Percentiles rank a stretch among this genome's conserved stretches.
These are phyloP conservation scores for Gaeumannomyces tritici DNA, from an alignment of 2,329 filamentous ascomycete genomes.

Conservation along the genomic window DNA sequence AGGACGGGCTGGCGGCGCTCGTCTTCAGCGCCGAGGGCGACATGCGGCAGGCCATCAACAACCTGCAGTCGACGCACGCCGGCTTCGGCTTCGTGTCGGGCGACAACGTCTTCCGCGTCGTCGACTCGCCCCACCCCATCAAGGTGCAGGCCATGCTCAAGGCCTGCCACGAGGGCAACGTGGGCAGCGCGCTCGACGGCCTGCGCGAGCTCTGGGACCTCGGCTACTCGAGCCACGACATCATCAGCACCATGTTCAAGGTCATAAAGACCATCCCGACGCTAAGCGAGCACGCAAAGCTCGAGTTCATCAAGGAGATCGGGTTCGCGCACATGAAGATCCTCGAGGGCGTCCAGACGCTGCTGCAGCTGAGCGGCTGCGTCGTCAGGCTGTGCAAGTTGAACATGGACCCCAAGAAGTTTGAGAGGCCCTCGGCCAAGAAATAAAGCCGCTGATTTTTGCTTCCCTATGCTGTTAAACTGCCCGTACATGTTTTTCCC, in stretches of 20 bases:
- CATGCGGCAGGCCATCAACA: conserved; percentile 99
- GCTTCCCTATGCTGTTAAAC: background rate
- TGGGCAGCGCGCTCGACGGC: conserved; percentile 77
- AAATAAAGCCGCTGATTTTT: conserved; percentile 17
- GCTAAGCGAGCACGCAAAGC: conserved; percentile 85
- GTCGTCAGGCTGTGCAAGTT: conserved; percentile 85
- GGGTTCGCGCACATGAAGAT: conserved; percentile 99
- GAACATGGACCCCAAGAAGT: conserved; percentile 89
- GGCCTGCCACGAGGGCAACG: conserved; percentile 84
- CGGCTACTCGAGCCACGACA: conserved; percentile 97
- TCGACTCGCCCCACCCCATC: conserved; percentile 93
- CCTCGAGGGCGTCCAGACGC: conserved; percentile 91
- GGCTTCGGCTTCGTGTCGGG: conserved; percentile 96
- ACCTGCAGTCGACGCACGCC: conserved; percentile 84
- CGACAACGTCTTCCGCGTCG: conserved; percentile 96
- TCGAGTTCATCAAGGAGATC: conserved; percentile 98
- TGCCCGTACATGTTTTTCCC: too few species aligned
- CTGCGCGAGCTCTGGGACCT: conserved; percentile 88
- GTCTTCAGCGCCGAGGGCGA: conserved; percentile 97
- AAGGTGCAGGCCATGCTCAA: conserved; percentile 99
- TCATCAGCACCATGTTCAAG: conserved; percentile 98
- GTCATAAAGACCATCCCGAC: conserved; percentile 94
- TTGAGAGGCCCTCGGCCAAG: conserved; percentile 33
- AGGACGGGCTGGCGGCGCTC: conserved; percentile 89
- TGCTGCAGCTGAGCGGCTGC: conserved; percentile 88